Base-by-base conservation (phyloP, 1,139 yeast species). In the Candida tunisiensis region DNA sequence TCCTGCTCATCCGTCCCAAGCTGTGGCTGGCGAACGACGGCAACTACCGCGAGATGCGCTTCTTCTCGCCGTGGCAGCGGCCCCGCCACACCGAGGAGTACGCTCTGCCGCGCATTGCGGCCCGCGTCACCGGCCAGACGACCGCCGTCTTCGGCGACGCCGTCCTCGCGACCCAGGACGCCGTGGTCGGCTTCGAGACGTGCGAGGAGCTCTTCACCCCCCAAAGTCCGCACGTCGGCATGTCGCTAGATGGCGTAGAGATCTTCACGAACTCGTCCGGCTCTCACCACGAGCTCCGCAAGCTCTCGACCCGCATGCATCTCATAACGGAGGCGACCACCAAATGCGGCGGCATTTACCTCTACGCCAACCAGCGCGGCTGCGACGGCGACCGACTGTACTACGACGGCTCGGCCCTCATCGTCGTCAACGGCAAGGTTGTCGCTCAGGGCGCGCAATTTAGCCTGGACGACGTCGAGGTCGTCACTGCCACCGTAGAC, bases 131-230 rank as follows among this genome's bases (percentile, higher is more conserved):
- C 0, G 74, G 72, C 8, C 93, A 80, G 49, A 31, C 40, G 8
- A 49, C 56, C 9, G 93, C 82, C 12, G 66, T 65, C 17, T 73
- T 88, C 51, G 99, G 99, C 28, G 96, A 88, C 56, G 91, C 93
- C 34, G 74, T 82, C 6, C 57, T 88, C 28, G 69, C 75, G 32
- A 78, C 94, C 1, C 51, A 70, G 34, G 95, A 83, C 42, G 82
- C 96, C 0, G 72, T 78, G 27, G 62, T 88, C 34, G 99, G 98
- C 8, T 82, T 85, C 30, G 99, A 88, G 53, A 88, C 98, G 2
- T 88, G 99, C 50, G 99, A 88, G 49, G 99, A 88, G 51, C 60
- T 88, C 33, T 88, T 88, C 53, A 88, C 99, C 0, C 98, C 98
- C 1, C 75, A 82, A 39, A 74, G 93, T 7, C 98, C 99, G 3